Evolutionary conservation across 768 basidiomycete species (phyloP), one percentile per base, ranked within the genome.

Genomic region (Tricholomella constricta): DNA sequence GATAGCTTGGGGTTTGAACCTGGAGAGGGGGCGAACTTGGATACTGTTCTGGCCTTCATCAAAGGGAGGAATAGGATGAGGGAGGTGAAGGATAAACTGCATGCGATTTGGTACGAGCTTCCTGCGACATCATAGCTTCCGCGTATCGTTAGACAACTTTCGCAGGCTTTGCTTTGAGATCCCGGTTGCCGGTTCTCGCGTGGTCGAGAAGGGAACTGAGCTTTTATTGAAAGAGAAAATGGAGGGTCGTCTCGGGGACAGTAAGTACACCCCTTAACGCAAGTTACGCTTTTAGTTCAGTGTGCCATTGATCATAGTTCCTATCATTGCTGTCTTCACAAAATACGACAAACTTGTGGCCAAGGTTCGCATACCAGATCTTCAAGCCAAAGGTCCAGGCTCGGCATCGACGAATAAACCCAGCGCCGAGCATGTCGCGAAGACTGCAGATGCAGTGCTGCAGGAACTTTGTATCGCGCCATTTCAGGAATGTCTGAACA

Each of bases 321-420:
- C 70, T 17, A 48, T 70, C 37, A 61, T 72, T 22, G 62, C 63
- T n/a, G 65, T 72, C 2, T 72, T 72, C 54, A 72, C 70, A 8
- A 65, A 72, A 51, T 70, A 61, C 52, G 70, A 72, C 14, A 6
- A n/a, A n/a, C n/a, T n/a, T n/a, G n/a, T n/a, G n/a, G n/a, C n/a
- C n/a, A n/a, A n/a, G n/a, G n/a, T n/a, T n/a, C n/a, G n/a, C n/a
- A n/a, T n/a, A n/a, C n/a, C n/a, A n/a, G n/a, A n/a, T n/a, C n/a
- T n/a, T n/a, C n/a, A n/a, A n/a, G n/a, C n/a, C n/a, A n/a, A n/a
- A n/a, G n/a, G n/a, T n/a, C n/a, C n/a, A n/a, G n/a, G n/a, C n/a
- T n/a, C n/a, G n/a, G n/a, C n/a, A n/a, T n/a, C n/a, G n/a, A n/a
- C n/a, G n/a, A n/a, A n/a, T n/a, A n/a, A n/a, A n/a, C n/a, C n/a